Evolutionary conservation across 805 yeast species (phyloP).

Genomic region (Cyberlindnera veronae): DNA sequence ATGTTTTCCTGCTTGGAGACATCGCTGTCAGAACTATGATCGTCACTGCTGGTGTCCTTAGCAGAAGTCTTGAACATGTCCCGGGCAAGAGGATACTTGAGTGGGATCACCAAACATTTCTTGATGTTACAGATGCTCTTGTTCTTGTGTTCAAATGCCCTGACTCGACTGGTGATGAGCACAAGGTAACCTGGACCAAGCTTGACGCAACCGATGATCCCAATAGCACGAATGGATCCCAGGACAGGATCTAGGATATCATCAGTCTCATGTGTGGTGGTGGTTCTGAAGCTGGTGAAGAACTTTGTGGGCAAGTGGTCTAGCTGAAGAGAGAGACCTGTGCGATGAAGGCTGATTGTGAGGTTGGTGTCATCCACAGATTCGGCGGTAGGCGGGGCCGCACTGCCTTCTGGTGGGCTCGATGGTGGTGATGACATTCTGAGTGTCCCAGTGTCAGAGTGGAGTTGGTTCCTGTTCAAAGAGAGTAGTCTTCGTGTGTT

Average conservation of each 20-base stretch:
- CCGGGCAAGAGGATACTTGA: slow-evolving; percentile 21
- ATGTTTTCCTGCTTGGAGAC: neutral
- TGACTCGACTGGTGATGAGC: slow-evolving; percentile 14
- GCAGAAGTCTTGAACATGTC: slow-evolving; percentile 8
- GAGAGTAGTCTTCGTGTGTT: neutral
- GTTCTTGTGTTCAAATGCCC: slow-evolving; percentile 14
- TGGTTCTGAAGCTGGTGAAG: neutral
- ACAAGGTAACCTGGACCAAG: slow-evolving; percentile 28
- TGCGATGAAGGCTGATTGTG: slow-evolving; percentile 11
- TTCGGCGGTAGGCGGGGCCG: no score
- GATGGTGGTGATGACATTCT: neutral
- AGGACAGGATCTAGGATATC: neutral
- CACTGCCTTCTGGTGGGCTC: no score
- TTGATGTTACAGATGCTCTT: slow-evolving; percentile 21
- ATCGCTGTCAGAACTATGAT: neutral
- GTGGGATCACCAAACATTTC: slow-evolving; percentile 21
- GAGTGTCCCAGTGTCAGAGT: no score
- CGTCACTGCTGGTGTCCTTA: neutral
- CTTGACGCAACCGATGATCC: slow-evolving; percentile 22
- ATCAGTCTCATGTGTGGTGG: neutral
- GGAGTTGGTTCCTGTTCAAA: neutral
- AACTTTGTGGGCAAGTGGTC: neutral
- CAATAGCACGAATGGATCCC: slow-evolving; percentile 11
- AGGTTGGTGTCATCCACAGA: neutral
- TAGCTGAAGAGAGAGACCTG: slow-evolving; percentile 11